Base-by-base conservation (phyloP, 2,329 filamentous ascomycete species). In the Trichoderma sp. region DNA sequence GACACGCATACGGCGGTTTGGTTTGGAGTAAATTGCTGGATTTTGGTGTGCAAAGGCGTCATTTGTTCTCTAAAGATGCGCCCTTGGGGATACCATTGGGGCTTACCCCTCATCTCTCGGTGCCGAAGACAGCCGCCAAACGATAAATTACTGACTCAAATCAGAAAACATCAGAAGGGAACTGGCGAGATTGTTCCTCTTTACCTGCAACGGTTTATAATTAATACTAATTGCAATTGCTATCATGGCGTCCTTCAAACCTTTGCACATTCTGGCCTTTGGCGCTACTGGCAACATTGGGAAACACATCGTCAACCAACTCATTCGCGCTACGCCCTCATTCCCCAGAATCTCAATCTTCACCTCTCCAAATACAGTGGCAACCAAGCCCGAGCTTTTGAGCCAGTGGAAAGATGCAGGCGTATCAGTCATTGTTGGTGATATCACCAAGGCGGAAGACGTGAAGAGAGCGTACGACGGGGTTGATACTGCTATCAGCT, bases 401-500 rank as follows among this genome's bases (percentile, higher is more conserved):
- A 24, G 34, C 3, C 28, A 26, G 7, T 72, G 71, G 71, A 65
- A 65, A 51, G 66, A 34, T 12, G 60, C 71, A 12, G 71, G 71
- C 9, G 51, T 72, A 30, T 58, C 57, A 7, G 60, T 81, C 12
- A 71, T 81, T 51, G 76, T 72, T 0, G 80, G 80, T 12, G 77
- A 80, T 7, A 61, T 91, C 60, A 85, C 82, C 6, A 75, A 74
- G 6, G 65, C 76, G 2, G 58, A 74, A 1, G 75, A 84, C 87
- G 70, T 89, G 81, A 79, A 89, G 86, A 82, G 83, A n/a, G 89
- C 90, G 3, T 92, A 88, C 74, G 76, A 84, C 74, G 84, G 84
- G 5, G 86, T 90, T 75, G 89, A 93, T 78, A 92, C 90, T 0
- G 84, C 93, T 56, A 81, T 93, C 63, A 91, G 87, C 24, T 88